These are phyloP conservation scores for Byssoonygena ceratinophila DNA, from an alignment of 2,329 filamentous ascomycete species.

Conservation along the genomic window DNA sequence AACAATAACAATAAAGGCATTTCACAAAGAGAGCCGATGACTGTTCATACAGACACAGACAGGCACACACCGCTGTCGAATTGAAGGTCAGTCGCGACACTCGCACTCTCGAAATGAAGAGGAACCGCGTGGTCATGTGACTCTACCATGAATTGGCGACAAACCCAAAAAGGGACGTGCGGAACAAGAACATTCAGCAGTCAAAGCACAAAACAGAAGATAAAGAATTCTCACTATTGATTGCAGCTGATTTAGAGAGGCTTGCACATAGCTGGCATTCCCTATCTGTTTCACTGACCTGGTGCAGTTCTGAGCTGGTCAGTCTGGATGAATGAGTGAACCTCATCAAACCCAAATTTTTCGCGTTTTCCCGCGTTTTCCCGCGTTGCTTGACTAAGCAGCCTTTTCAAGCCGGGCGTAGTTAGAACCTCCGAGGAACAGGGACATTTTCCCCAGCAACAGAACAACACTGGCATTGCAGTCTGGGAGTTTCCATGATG, in stretches of 20 bases:
- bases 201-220: not conserved
- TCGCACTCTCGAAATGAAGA: not conserved
- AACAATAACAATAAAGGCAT: not conserved
- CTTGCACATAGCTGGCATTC: not conserved
- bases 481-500: not conserved
- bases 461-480: not conserved
- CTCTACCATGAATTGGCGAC: not conserved
- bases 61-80: conserved; percentile 2
- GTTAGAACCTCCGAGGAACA: no score
- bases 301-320: not conserved
- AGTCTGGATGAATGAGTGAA: conserved; percentile 1
- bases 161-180: not conserved
- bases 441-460: not conserved
- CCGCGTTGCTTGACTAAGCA: conserved; percentile 14
- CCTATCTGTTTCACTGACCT: not conserved
- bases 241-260: no score
- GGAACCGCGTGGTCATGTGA: conserved; percentile 19
- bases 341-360: conserved; percentile 6
- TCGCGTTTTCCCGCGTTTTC: conserved; percentile 13
- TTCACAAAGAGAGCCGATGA: not conserved
- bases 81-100: not conserved
- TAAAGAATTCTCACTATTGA: not conserved
- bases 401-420: no score
- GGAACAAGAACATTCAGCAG: not conserved
- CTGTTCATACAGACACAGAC: not conserved